Conservation (phyloP, 768 basidiomycete genomes). For the Lenzites betulinus region DNA sequence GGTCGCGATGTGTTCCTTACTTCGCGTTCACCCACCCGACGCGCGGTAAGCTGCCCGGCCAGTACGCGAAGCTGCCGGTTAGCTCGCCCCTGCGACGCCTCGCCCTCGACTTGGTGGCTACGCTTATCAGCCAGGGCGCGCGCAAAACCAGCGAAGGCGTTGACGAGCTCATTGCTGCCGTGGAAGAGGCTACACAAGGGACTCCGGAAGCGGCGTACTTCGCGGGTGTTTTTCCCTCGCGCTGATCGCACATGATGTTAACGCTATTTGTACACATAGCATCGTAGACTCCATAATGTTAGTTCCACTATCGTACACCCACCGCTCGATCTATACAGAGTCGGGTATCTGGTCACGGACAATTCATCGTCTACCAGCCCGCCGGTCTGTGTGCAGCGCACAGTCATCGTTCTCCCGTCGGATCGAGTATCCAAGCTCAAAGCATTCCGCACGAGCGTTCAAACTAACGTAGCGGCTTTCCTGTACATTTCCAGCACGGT, state of each 20-base stretch:
- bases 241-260: neutral
- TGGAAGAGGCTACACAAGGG: conserved; percentile 24
- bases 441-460: too few species aligned
- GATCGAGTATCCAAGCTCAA: too few species aligned
- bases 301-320: too few species aligned
- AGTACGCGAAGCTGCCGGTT: conserved; percentile 67
- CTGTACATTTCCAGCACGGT: conserved; percentile 2
- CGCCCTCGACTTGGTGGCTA: conserved; percentile 62
- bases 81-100: conserved; percentile 50
- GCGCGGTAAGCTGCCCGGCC: conserved; percentile 74
- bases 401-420: too few species aligned
- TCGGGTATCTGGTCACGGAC: too few species aligned
- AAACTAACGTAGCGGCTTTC: neutral
- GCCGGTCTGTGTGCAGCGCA: too few species aligned
- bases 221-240: neutral
- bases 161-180: conserved; percentile 23
- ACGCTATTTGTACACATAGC: too few species aligned
- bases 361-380: too few species aligned
- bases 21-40: conserved; percentile 77
- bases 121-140: conserved; percentile 22
- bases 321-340: too few species aligned
- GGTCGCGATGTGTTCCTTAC: conserved; percentile 71
- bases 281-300: too few species aligned
- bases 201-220: conserved; percentile 27
- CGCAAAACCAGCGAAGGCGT: conserved; percentile 2